Percentiles rank a stretch among this genome's conserved stretches.
These are phyloP conservation scores for Prunus yedoensis DNA, from an alignment of 331 rosid species.

Conservation along the genomic window DNA sequence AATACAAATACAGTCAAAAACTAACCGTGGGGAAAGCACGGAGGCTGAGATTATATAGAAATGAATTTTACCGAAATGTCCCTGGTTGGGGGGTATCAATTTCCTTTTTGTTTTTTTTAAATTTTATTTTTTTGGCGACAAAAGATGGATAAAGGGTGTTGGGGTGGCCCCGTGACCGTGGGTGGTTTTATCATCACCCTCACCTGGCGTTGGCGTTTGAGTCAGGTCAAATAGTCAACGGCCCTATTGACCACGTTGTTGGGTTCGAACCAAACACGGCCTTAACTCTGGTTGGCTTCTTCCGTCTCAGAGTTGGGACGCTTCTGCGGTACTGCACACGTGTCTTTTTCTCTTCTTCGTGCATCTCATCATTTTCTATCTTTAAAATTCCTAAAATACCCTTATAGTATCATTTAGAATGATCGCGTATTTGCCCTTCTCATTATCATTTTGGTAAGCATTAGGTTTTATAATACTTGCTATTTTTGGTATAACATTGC, in stretches of 20 bases:
- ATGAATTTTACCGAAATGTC: constrained; percentile 48
- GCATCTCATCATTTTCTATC: neutral
- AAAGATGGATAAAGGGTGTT: too few species aligned
- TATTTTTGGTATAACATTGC: neutral
- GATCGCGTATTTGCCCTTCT: neutral
- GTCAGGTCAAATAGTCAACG: constrained; percentile 20
- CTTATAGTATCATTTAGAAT: neutral
- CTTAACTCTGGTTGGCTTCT: constrained; percentile 23
- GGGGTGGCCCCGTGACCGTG: neutral
- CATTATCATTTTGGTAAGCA: neutral
- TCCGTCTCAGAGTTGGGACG: neutral
- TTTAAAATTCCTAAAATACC: constrained; percentile 12
- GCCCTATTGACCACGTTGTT: constrained; percentile 8
- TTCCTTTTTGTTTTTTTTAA: neutral
- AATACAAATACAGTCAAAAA: constrained; percentile 31
- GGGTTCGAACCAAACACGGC: constrained; percentile 23
- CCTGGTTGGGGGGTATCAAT: constrained; percentile 33
- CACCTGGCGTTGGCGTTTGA: constrained; percentile 8
- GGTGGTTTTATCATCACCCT: constrained; percentile 36
- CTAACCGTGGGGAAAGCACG: constrained; percentile 46
- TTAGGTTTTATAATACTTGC: neutral
- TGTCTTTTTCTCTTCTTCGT: constrained; percentile 25
- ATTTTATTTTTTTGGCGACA: neutral
- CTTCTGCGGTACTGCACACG: constrained; percentile 14
- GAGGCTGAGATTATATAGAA: constrained; percentile 62